Evolutionary conservation across 495 filamentous ascomycete species (phyloP), one percentile per base, ranked within the genome.

Genomic region (Parathielavia appendiculata): DNA sequence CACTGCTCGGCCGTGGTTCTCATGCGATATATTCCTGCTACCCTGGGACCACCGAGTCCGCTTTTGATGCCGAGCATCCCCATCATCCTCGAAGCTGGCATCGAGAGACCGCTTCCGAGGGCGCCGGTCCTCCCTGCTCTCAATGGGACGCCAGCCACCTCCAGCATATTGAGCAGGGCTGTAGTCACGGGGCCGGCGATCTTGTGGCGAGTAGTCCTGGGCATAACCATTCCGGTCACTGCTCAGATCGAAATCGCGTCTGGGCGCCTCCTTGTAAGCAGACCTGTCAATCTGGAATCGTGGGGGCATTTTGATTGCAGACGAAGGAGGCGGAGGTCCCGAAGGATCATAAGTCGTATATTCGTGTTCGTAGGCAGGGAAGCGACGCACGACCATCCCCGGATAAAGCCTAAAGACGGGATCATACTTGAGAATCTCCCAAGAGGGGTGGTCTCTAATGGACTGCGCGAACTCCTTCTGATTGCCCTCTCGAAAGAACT

Each of bases 401-500:
- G 48, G 48, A 30, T 70, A 66, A 9, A 64, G 56, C 13, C 61
- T 64, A 59, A 82, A 83, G 2, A 67, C 63, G 1, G 81, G 81
- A 59, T 83, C 79, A 36, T 75, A 50, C 43, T 76, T 67, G 40
- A 77, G 55, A 19, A 59, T 60, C 20, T 65, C 59, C 81, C 81
- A 83, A 41, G 67, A 59, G 14, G 67, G 54, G 22, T 69, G 71
- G 19, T 73, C 67, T 23, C 78, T 73, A 53, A 82, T 71, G 23
- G 69, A 70, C 46, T 62, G 55, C 4, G 59, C 61, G 53, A 77
- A 80, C 17, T 77, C 77, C 40, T 75, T 68, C 8, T 72, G 35
- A 58, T 80, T 77, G 14, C 71, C 65, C n/a, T 73, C 69, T 14
- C 67, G 73, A 57, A 79, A 75, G 63, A 72, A 82, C 52, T 67